A percentile compares a stretch with the other conserved stretches of the same genome.
These are phyloP conservation scores for Excoecaria cochinchinensis DNA, from an alignment of 345 rosid species.

Conservation along the genomic window DNA sequence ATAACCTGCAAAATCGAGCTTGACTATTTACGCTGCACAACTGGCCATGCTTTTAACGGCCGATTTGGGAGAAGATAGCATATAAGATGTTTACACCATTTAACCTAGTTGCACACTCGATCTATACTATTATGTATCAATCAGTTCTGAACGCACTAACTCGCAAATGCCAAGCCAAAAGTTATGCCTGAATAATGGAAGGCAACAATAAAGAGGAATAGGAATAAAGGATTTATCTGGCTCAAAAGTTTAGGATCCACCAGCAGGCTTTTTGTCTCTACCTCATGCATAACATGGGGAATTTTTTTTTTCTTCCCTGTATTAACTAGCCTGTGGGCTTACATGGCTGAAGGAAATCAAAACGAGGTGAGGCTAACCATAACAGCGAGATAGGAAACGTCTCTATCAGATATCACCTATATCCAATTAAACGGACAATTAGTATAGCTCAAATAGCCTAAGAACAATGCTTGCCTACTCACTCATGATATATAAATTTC, in stretches of 20 bases:
- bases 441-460: no score
- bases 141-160: slow-evolving; percentile 13
- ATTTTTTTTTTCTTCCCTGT: not conserved
- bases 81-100: slow-evolving; percentile 21
- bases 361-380: not conserved
- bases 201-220: not conserved
- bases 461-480: not conserved
- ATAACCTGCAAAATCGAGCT: slow-evolving; percentile 76
- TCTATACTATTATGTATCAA: slow-evolving; percentile 14
- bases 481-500: not conserved
- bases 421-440: no score
- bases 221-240: slow-evolving; percentile 3
- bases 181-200: slow-evolving; percentile 7
- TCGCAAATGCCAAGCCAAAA: not conserved
- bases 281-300: not conserved
- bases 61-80: slow-evolving; percentile 26
- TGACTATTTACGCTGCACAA: slow-evolving; percentile 41
- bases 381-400: no score
- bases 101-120: slow-evolving; percentile 18
- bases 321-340: not conserved
- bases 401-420: no score
- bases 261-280: slow-evolving; percentile 13
- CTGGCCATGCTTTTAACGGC: slow-evolving; percentile 24
- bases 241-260: not conserved
- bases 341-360: not conserved